These are phyloP conservation scores for Citrus sp. DNA, from an alignment of 345 rosid species.

Conservation along the genomic window DNA sequence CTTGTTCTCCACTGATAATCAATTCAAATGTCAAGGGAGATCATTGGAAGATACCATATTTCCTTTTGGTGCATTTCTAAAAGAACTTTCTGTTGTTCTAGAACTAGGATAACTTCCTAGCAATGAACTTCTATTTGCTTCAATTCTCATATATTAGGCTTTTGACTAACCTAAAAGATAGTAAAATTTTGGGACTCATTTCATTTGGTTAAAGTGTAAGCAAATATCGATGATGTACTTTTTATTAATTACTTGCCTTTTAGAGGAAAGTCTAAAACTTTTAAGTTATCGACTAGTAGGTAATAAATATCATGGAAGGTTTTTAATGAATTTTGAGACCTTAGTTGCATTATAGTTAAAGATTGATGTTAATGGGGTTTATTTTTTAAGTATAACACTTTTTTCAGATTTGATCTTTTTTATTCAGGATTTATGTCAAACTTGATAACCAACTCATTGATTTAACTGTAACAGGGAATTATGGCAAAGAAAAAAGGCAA, in stretches of 20 bases:
- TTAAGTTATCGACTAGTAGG: not conserved
- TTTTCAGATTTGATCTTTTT: not conserved
- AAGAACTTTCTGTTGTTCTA: not conserved
- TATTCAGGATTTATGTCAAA: not conserved
- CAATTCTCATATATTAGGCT: not conserved
- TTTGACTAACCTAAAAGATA: not conserved
- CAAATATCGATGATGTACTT: not conserved
- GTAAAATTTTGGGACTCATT: not conserved
- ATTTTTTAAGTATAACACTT: not conserved
- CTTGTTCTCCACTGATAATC: not conserved
- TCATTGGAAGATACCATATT: not conserved
- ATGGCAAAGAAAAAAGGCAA: conserved; percentile 15
- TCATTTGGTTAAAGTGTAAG: not conserved
- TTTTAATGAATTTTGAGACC: not conserved
- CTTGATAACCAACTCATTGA: not conserved
- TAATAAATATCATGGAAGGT: not conserved
- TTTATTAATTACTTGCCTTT: not conserved
- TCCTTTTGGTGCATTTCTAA: not conserved
- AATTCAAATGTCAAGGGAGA: not conserved
- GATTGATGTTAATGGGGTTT: not conserved
- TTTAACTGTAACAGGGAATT: not conserved
- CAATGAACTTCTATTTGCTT: not conserved
- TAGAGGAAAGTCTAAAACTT: not conserved
- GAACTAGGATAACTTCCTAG: not conserved
- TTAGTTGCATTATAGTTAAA: not conserved